Evolutionary conservation across 352 stramenopile species (phyloP), one percentile per base, ranked within the genome.

Genomic region (Globisporangium uncinulatum): DNA sequence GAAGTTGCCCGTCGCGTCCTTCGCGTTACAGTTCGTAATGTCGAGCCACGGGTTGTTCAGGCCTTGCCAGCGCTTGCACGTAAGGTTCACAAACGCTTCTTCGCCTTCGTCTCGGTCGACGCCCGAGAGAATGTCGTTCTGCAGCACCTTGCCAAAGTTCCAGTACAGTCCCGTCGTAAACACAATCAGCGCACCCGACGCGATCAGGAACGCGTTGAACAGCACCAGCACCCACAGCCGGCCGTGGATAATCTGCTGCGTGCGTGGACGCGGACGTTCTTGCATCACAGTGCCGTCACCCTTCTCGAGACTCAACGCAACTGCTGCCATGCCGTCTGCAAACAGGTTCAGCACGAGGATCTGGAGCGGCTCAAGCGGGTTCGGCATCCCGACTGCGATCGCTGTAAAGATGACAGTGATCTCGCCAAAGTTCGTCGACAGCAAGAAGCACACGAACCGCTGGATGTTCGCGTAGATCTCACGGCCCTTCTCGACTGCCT

Each of bases 301-400:
- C 48, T 86, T 78, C 60, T 91, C 81, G 36, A 91, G 75, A 57
- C 81, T 91, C 41, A 91, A 42, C 11, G 81, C 74, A 0, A 87
- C 78, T 1, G 79, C 83, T 24, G 83, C 80, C 77, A 89, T 89
- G 14, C 83, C 83, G 44, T 99, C 97, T 63, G 98, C 98, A 62
- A 99, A 98, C n/a, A 99, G 73, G 67, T 99, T 99, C n/a, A 99
- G 82, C 73, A 97, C 98, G 19, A 99, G 69, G 75, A 99, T 98
- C 79, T 98, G 97, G 13, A 99, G 86, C 24, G 96, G 89, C 62
- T 97, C 97, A 8, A 99, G 64, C 8, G 96, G 96, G 42, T 87
- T 66, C n/a, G 80, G 80, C 34, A 87, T 71, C 0, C 77, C 83
- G 29, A 71, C 72, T 32, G 80, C 79, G 20, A 89, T 82, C 2